These are phyloP conservation scores for Citrus glauca DNA, from an alignment of 345 rosid species.

Conservation along the genomic window DNA sequence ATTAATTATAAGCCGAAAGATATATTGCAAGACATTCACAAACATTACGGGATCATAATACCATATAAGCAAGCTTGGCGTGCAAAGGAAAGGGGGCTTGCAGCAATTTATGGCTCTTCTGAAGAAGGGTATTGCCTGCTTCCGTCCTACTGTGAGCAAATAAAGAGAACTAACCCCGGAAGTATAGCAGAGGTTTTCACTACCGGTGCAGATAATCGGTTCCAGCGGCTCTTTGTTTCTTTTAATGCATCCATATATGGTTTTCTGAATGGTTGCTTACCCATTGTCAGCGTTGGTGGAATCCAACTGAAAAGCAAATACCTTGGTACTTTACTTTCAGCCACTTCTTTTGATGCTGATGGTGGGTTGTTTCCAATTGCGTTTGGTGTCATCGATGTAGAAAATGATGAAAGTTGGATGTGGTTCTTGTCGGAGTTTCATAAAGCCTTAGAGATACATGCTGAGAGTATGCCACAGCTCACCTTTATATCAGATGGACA, in stretches of 20 bases:
- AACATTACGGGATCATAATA: conserved; percentile 46
- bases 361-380: conserved; percentile 56
- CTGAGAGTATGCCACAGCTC: conserved; percentile 30
- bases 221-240: conserved; percentile 47
- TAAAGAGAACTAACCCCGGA: conserved; percentile 45
- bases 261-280: conserved; percentile 53
- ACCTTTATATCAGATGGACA: conserved; percentile 40
- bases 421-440: conserved; percentile 60
- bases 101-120: conserved; percentile 57
- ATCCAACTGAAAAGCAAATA: conserved; percentile 50
- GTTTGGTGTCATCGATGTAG: conserved; percentile 48
- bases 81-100: conserved; percentile 61
- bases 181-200: conserved; percentile 48
- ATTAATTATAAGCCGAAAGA: conserved; percentile 57
- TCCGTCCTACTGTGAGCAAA: conserved; percentile 45
- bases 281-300: conserved; percentile 44
- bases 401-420: conserved; percentile 51
- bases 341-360: conserved; percentile 53
- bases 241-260: conserved; percentile 40
- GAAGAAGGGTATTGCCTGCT: conserved; percentile 59
- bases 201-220: conserved; percentile 41
- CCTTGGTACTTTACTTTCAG: conserved; percentile 51
- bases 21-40: conserved; percentile 47
- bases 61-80: conserved; percentile 67
- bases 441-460: conserved; percentile 37